A percentile compares a stretch with the other conserved stretches of the same genome.
Conservation (phyloP, 2,329 filamentous ascomycete species). For the Dactylellina leptospora region DNA sequence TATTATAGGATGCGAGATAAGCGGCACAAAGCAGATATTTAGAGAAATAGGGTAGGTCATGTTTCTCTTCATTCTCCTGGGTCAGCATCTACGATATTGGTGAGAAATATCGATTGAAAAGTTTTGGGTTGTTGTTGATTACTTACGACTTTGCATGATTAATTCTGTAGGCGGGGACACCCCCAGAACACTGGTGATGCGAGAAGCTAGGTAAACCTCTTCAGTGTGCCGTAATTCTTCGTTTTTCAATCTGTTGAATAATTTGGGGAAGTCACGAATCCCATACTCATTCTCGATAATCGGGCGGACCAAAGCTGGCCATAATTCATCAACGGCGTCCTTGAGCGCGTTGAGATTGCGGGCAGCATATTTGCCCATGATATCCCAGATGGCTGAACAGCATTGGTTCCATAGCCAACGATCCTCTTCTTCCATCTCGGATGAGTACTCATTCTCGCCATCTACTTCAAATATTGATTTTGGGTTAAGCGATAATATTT, state of each 20-base stretch:
- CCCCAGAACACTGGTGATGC: conserved; percentile 29
- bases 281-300: conserved; percentile 76
- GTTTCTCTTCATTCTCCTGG: conserved; percentile 57
- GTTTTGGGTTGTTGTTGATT: not conserved
- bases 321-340: conserved; percentile 76
- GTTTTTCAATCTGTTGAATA: conserved; percentile 69
- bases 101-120: not conserved
- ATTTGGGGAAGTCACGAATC: conserved; percentile 81
- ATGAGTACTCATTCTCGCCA: conserved; percentile 59
- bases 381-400: conserved; percentile 84
- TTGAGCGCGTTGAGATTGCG: conserved; percentile 79
- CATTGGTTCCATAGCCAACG: conserved; percentile 77
- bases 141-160: not conserved
- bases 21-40: conserved; percentile 78
- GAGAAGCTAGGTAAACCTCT: conserved; percentile 22
- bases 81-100: not conserved
- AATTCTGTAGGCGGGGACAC: not conserved
- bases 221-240: conserved; percentile 55
- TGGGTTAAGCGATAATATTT: conserved; percentile 73
- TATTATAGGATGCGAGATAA: conserved; percentile 83
- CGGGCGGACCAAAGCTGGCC: conserved; percentile 84
- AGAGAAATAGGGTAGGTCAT: conserved; percentile 74
- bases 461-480: conserved; percentile 43
- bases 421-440: conserved; percentile 65
- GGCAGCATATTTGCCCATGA: conserved; percentile 79